phyloP scores from a whole-genome alignment of 2,329 filamentous ascomycete genomes.

The Aspergillus persii region DNA sequence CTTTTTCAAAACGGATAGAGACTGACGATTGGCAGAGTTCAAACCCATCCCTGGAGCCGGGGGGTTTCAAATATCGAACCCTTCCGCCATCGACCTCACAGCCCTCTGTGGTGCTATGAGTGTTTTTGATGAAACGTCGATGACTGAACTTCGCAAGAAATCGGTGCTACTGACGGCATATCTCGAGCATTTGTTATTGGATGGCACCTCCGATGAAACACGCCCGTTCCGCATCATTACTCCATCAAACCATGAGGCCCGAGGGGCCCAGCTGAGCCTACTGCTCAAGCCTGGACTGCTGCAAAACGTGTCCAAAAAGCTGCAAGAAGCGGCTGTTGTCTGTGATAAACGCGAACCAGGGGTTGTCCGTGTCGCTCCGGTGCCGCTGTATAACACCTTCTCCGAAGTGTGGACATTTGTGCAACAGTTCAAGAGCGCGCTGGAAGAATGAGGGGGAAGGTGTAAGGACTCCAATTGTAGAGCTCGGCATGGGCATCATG shows the following conservation, averaged over 20 bases:
- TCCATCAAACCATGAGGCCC: slow-evolving; percentile 61
- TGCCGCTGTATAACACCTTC: slow-evolving; percentile 78
- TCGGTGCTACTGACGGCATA: slow-evolving; percentile 72
- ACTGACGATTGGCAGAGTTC: slow-evolving; percentile 51
- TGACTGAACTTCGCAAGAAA: slow-evolving; percentile 65
- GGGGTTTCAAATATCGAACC: slow-evolving; percentile 80
- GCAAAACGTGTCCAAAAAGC: slow-evolving; percentile 61
- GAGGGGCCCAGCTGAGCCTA: slow-evolving; percentile 76
- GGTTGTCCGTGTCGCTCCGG: slow-evolving; percentile 78
- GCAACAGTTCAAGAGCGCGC: slow-evolving; percentile 31
- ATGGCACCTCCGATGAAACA: slow-evolving; percentile 32
- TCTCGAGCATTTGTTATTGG: slow-evolving; percentile 63
- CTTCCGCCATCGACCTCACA: slow-evolving; percentile 72
- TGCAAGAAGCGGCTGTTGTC: slow-evolving; percentile 70
- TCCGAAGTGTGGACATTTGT: slow-evolving; percentile 65
- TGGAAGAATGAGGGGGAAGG: slow-evolving; percentile 13
- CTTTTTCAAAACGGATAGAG: slow-evolving; percentile 1
- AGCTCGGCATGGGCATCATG: neutral
- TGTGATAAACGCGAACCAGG: slow-evolving; percentile 81
- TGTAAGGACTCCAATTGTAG: neutral
- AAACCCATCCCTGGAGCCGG: slow-evolving; percentile 72
- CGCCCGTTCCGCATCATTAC: slow-evolving; percentile 63
- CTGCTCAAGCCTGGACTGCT: slow-evolving; percentile 67
- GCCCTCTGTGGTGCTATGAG: slow-evolving; percentile 68
- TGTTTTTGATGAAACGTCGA: slow-evolving; percentile 69